Percentiles rank a stretch among this genome's conserved stretches.
These are phyloP conservation scores for Sporobolomyces phaffii DNA, from an alignment of 768 basidiomycete genomes.

Conservation along the genomic window DNA sequence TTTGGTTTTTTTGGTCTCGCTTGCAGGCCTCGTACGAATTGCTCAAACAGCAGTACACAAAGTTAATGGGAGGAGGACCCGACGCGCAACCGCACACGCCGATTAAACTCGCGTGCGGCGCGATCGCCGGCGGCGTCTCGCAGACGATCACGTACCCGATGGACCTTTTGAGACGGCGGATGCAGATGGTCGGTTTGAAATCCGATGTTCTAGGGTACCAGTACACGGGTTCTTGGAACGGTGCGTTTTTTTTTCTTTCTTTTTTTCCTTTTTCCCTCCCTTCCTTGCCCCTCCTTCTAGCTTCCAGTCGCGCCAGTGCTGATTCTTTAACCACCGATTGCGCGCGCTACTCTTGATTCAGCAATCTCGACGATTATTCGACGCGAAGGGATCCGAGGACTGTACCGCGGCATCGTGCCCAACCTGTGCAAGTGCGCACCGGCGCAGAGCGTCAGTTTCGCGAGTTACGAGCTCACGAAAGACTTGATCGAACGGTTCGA, in stretches of 20 bases:
- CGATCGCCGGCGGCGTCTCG: conserved; percentile 66
- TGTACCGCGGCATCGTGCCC: conserved; percentile 65
- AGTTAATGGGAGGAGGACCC: neutral
- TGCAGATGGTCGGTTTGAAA: conserved; percentile 84
- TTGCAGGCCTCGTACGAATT: conserved; percentile 62
- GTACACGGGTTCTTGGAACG: conserved; percentile 31
- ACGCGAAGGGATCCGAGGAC: conserved; percentile 66
- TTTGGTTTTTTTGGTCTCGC: too few relatives aligned
- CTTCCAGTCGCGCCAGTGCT: neutral
- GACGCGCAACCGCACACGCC: conserved; percentile 52
- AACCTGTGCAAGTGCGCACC: conserved; percentile 40
- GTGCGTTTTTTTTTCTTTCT: neutral
- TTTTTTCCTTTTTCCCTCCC: too few relatives aligned
- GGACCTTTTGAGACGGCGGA: conserved; percentile 87
- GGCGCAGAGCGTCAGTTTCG: conserved; percentile 27
- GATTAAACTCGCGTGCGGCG: conserved; percentile 76
- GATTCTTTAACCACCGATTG: neutral
- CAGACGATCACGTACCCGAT: conserved; percentile 94
- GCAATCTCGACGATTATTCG: conserved; percentile 64
- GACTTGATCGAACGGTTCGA: conserved; percentile 3
- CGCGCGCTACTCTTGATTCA: conserved; percentile 46
- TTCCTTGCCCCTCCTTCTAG: neutral
- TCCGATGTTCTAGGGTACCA: conserved; percentile 46
- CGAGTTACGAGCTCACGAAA: conserved; percentile 31
- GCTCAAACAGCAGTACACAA: conserved; percentile 35